Base-by-base conservation (phyloP, 1,284 basidiomycete genomes). In the Somion occarium region DNA sequence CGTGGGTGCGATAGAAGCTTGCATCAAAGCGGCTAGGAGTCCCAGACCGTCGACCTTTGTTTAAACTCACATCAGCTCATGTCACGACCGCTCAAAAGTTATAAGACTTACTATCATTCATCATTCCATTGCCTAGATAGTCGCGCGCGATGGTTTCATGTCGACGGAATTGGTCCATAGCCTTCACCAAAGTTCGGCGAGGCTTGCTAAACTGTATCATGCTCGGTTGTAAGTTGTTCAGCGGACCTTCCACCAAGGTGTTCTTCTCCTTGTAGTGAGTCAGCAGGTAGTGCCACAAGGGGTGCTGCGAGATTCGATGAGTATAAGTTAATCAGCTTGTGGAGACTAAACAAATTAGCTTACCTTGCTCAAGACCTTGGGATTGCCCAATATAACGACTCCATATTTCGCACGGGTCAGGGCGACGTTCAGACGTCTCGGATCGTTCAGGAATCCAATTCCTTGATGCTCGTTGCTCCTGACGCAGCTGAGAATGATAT, bases 161-260 rank as follows among this genome's bases (percentile, higher is more conserved):
- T 47, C 92, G 81, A 52, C 89, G 84, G 80, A 91, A 96, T 51
- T 89, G 91, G 59, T 95, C 93, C 80, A 93, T 86, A 1, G 90
- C 86, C 66, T 92, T 92, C 55, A 80, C 80, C 20, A 93, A 76
- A 4, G 91, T 82, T 51, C 92, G 86, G 49, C 93, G 83, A 18
- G 95, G 94, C 70, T 95, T 94, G 76, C 89, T 93, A 73, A 99
- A 98, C 67, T 98, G 97, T 52, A 99, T 98, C 95, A 99, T 96
- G 71, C 92, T 95, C 3, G 93, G 80, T 68, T 98, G 97, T 37
- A 99, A 73, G 70, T 99, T 99, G 69, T 85, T 96, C 48, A 99
- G 77, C 1, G 95, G 93, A 2, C 97, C 97, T 69, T 99, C 97
- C 24, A 99, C 97, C 45, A 99, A 84, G 62, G 85, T 88, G 51